Evolutionary conservation across 2,329 filamentous ascomycete genomes (phyloP).

Genomic region (Sporothrix humicola): DNA sequence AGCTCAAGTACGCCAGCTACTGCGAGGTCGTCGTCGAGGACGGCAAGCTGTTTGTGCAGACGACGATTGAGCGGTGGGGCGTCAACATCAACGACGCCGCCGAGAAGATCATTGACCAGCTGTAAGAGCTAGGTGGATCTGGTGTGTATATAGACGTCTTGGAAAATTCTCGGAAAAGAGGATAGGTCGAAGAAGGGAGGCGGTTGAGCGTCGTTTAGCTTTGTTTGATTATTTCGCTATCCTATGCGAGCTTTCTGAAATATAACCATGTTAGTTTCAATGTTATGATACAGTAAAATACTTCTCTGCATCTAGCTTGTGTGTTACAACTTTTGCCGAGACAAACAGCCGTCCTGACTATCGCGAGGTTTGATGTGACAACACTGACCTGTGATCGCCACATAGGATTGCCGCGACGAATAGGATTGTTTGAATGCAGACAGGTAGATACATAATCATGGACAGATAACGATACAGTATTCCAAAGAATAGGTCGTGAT

Average conservation of each 20-base stretch:
- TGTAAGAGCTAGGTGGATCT: constrained; percentile 40
- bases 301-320: too few relatives aligned
- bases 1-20: constrained; percentile 50
- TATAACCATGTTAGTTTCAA: too few relatives aligned
- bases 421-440: too few relatives aligned
- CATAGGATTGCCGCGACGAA: too few relatives aligned
- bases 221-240: neutral
- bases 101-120: constrained; percentile 46
- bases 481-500: too few relatives aligned
- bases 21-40: constrained; percentile 56
- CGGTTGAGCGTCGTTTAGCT: neutral
- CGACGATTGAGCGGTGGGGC: constrained; percentile 43
- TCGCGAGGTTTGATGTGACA: too few relatives aligned
- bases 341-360: too few relatives aligned
- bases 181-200: neutral
- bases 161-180: neutral
- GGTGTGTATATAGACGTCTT: neutral
- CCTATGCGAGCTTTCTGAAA: neutral
- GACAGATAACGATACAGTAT: too few relatives aligned
- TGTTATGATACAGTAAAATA: too few relatives aligned
- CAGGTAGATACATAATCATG: too few relatives aligned
- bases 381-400: too few relatives aligned
- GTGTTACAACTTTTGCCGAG: too few relatives aligned
- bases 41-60: constrained; percentile 55
- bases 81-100: constrained; percentile 47